Evolutionary conservation across 179 eudicot species (phyloP).

Genomic region (Spergularia azorica): DNA sequence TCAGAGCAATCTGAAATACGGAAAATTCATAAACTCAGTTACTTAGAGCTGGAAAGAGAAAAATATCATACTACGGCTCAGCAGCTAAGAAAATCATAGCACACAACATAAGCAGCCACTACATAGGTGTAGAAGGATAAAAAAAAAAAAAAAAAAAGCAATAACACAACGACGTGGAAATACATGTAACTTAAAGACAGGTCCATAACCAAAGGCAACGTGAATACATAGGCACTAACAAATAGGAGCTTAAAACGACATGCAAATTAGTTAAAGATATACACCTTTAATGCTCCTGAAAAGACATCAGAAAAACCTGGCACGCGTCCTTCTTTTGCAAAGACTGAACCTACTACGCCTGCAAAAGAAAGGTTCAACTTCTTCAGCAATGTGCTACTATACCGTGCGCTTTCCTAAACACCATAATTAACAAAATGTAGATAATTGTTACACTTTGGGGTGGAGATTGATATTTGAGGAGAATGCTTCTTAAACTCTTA

Average conservation of each 20-base stretch:
- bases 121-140: not conserved
- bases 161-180: not conserved
- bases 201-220: too few relatives aligned
- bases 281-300: conserved; percentile 74
- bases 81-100: too few relatives aligned
- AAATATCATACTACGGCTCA: not conserved
- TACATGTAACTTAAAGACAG: too few relatives aligned
- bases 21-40: not conserved
- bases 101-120: too few relatives aligned
- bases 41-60: not conserved
- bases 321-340: conserved; percentile 72
- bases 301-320: conserved; percentile 61
- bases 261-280: not conserved
- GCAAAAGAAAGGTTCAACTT: conserved; percentile 10
- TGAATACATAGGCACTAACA: too few relatives aligned
- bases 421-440: too few relatives aligned
- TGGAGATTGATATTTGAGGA: too few relatives aligned
- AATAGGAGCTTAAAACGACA: not conserved
- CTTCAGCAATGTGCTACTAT: too few relatives aligned
- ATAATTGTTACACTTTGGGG: too few relatives aligned
- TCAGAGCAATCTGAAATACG: conserved; percentile 51
- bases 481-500: too few relatives aligned
- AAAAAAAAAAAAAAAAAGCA: not conserved
- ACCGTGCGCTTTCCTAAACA: too few relatives aligned
- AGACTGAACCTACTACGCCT: conserved; percentile 73